Conservation (phyloP, 164 flowering plant species). For the Pachysandra terminalis region DNA sequence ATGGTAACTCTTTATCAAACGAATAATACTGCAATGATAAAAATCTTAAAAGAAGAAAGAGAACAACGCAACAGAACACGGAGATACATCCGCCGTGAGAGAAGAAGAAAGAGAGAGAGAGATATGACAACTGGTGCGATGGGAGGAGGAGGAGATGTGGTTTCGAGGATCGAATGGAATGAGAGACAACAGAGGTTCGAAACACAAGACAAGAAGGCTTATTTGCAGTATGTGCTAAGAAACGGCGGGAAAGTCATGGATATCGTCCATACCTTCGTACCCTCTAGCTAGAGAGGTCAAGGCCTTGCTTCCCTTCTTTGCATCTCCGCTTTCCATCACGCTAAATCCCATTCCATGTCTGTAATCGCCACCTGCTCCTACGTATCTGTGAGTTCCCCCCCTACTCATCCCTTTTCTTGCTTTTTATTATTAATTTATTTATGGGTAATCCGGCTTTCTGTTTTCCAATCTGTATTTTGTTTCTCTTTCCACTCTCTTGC, state of each 20-base stretch:
- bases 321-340: slow-evolving; percentile 67
- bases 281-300: slow-evolving; percentile 67
- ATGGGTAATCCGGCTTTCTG: too few species aligned
- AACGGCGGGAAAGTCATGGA: slow-evolving; percentile 61
- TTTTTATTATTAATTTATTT: too few species aligned
- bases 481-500: too few species aligned
- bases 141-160: slow-evolving; percentile 14
- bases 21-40: too few species aligned
- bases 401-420: too few species aligned
- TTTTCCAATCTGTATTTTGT: too few species aligned
- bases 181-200: slow-evolving; percentile 49
- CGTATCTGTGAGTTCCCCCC: slow-evolving; percentile 58
- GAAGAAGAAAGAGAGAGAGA: slow-evolving; percentile 13
- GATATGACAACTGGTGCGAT: slow-evolving; percentile 14
- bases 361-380: slow-evolving; percentile 80
- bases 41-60: too few species aligned
- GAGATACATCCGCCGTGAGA: too few species aligned
- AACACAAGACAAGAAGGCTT: slow-evolving; percentile 71
- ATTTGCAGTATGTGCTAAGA: slow-evolving; percentile 45
- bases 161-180: slow-evolving; percentile 57
- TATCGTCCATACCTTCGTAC: slow-evolving; percentile 73
- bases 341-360: slow-evolving; percentile 49
- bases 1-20: too few species aligned
- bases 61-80: too few species aligned
- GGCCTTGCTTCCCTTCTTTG: slow-evolving; percentile 78